Evolutionary conservation across 345 rosid genomes (phyloP), one percentile per base, ranked within the genome.

Genomic region (Eutrema yunnanense): DNA sequence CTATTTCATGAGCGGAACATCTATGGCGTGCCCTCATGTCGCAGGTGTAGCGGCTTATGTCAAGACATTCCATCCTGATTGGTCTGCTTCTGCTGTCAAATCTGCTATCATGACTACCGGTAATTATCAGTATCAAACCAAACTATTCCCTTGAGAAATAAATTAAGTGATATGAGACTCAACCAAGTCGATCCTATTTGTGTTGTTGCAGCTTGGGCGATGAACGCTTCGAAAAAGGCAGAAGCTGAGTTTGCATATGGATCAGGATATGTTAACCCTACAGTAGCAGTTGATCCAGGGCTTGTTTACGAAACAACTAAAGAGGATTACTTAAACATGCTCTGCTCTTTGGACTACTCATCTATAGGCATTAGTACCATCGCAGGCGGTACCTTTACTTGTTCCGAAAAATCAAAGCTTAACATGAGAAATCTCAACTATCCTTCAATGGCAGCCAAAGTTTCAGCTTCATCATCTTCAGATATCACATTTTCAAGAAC

Each of bases 81-180:
- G 79, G 86, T 75, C 82, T 22, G 26, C 90, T 12, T 73, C 90
- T 9, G 86, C 88, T 9, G 57, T 86, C 60, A 84, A 81, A 82
- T 86, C 92, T n/a, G 90, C 90, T 29, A 86, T 84, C 82, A 86
- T 88, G 88, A 88, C 90, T 16, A 86, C 90, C 0, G 88, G 92
- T 88, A 83, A 33, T 36, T 58, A 42, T n/a, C 52, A 22, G 26
- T 22, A 22, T 22, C 26, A 22, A 22, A 22, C 26, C 26, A 22
- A 22, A 0, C 26, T 22, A 38, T 30, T 38, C 34, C 22, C n/a
- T 13, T 1, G 33, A 29, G 62, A 12, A 22, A 22, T 22, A 22
- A 22, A 22, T 22, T 22, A 22, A 22, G 26, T 22, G 26, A 22
- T 22, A 22, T 22, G 26, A 22, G 26, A 22, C 26, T 2, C 26